Conservation (phyloP, 768 basidiomycete genomes). For the Inosperma sp. region DNA sequence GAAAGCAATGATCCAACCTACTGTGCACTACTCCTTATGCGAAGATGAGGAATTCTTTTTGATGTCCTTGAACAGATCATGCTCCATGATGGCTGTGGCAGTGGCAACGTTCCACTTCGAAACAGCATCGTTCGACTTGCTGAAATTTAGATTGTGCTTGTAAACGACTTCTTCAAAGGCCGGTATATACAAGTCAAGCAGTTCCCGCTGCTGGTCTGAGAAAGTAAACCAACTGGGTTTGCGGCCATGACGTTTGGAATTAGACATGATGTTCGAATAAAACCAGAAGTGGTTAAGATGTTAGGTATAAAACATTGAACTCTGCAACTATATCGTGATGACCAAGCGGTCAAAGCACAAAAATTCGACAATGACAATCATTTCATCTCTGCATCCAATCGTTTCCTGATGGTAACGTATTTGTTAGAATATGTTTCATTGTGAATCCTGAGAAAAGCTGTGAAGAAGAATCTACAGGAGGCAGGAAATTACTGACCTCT, state of each 20-base stretch:
- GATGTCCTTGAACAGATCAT: background rate
- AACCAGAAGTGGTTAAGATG: background rate
- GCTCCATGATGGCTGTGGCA: background rate
- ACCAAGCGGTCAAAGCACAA: background rate
- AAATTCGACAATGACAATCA: background rate
- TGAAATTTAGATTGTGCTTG: background rate
- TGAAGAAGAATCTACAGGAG: background rate
- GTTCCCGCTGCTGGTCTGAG: background rate
- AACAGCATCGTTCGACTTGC: background rate
- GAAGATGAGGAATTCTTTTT: background rate
- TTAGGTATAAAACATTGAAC: background rate
- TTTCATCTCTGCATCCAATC: too few relatives aligned
- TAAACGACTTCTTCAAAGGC: background rate
- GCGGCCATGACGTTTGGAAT: background rate
- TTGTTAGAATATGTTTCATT: background rate
- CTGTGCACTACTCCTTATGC: background rate
- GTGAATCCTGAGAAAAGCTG: background rate
- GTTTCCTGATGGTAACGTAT: background rate
- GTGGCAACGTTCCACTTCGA: background rate
- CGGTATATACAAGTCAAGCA: background rate
- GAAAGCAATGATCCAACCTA: background rate
- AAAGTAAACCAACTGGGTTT: background rate
- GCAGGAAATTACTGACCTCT: background rate
- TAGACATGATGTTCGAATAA: background rate
- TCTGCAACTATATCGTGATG: background rate